Conservation (phyloP, 139 green algal species). For the Dunaliella primolecta region DNA sequence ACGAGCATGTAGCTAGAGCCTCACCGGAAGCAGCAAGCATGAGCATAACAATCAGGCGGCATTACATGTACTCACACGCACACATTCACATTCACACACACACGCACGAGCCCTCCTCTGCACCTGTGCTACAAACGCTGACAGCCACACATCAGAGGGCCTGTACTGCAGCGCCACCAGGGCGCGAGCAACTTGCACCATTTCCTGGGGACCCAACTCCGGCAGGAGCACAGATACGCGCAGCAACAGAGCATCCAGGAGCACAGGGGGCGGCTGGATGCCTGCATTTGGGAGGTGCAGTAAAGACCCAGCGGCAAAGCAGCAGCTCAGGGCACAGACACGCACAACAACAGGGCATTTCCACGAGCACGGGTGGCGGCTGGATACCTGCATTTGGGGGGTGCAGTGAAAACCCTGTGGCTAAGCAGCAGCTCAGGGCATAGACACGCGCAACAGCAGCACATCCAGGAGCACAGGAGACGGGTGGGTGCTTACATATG, state of each 20-base stretch:
- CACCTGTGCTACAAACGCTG: background rate
- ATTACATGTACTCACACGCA: too few relatives aligned
- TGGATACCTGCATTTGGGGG: background rate
- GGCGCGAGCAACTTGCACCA: background rate
- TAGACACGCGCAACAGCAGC: background rate
- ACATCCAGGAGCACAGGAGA: background rate
- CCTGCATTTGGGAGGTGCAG: too few relatives aligned
- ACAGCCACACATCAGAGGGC: constrained; percentile 15
- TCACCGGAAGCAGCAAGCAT: too few relatives aligned
- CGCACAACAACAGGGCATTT: background rate
- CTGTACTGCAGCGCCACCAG: constrained; percentile 13
- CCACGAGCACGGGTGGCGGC: background rate
- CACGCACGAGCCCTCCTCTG: background rate
- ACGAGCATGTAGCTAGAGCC: too few relatives aligned
- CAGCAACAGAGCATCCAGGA: background rate
- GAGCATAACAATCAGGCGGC: too few relatives aligned
- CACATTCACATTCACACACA: background rate
- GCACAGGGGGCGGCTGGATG: background rate
- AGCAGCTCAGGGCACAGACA: background rate
- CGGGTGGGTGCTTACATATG: background rate
- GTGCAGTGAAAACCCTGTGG: too few relatives aligned
- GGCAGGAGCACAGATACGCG: background rate
- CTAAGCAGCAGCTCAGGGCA: too few relatives aligned
- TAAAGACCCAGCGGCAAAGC: too few relatives aligned
- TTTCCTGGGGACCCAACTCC: background rate